Conservation (phyloP, 2,329 filamentous ascomycete species). For the Endoconidiophora laricicola region DNA sequence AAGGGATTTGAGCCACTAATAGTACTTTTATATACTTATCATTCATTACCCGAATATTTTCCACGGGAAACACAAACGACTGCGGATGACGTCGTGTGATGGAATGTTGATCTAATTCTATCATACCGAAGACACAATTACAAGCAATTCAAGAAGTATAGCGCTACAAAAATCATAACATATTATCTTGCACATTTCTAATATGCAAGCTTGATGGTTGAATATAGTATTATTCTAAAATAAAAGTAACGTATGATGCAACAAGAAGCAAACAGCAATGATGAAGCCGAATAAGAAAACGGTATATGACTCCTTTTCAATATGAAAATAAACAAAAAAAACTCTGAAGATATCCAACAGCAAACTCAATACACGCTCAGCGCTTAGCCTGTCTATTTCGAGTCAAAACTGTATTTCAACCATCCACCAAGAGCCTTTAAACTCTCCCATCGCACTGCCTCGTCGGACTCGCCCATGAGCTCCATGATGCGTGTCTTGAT, state of each 20-base stretch:
- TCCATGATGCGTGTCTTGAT: conserved; percentile 83
- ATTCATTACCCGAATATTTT: background rate
- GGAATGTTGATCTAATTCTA: background rate
- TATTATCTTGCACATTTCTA: background rate
- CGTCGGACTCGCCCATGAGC: conserved; percentile 77
- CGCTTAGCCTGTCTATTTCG: conserved; percentile 13
- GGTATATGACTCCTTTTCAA: too few species aligned
- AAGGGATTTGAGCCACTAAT: too few species aligned
- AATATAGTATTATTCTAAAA: background rate
- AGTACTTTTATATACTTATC: too few species aligned
- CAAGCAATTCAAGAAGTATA: background rate
- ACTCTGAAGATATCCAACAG: background rate
- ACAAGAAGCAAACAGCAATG: background rate
- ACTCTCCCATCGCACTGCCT: conserved; percentile 84
- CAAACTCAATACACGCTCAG: background rate
- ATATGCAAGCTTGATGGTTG: background rate
- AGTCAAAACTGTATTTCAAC: conserved; percentile 48
- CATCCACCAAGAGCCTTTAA: conserved; percentile 59
- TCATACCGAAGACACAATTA: background rate
- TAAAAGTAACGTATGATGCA: background rate
- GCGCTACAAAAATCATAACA: background rate
- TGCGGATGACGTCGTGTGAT: background rate
- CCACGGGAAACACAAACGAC: conserved; percentile 10
- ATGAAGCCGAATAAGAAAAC: too few species aligned
- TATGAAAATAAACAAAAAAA: background rate